Base-by-base conservation (phyloP, 345 rosid genomes). In the Erucastrum elatum region DNA sequence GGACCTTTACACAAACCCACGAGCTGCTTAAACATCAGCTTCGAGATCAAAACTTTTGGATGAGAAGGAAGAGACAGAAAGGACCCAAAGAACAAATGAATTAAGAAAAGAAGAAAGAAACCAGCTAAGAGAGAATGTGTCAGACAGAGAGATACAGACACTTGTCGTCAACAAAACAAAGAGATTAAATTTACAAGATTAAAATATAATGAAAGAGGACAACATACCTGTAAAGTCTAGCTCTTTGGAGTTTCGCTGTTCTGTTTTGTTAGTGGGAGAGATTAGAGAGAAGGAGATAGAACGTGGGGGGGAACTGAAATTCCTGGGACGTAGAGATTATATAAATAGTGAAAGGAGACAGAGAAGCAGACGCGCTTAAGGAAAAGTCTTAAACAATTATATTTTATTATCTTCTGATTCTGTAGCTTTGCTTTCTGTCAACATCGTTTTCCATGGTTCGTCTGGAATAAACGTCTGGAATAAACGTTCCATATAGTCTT, bases 101-200 rank as follows among this genome's bases (percentile, higher is more conserved):
- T n/a, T n/a, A n/a, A n/a, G n/a, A n/a, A n/a, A n/a, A n/a, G n/a
- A n/a, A n/a, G n/a, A n/a, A 33, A 72, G 8, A 37, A 65, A 71
- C 69, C 72, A 79, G 66, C 68, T 49, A 65, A 55, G 79, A 73
- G 26, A 67, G n/a, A n/a, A 68, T 29, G 70, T 74, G 70, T 72
- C 29, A 73, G 65, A 64, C 73, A 77, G 60, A 78, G 66, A 80
- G 69, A 80, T 15, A n/a, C n/a, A n/a, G n/a, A n/a, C n/a, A n/a
- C 55, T n/a, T 49, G 55, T 49, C 6, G 4, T 5, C 55, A 49
- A 49, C 4, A 49, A n/a, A n/a, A 4, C 55, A 49, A 49, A 13
- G 16, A 13, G 13, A 49, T 7, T 49, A 13, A n/a, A 46, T 13
- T 49, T 49, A 49, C 55, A 49, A 13, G 16, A 13, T 13, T 49